phyloP scores from a whole-genome alignment of 2,329 filamentous ascomycete species.

The Geosmithia morbida region DNA sequence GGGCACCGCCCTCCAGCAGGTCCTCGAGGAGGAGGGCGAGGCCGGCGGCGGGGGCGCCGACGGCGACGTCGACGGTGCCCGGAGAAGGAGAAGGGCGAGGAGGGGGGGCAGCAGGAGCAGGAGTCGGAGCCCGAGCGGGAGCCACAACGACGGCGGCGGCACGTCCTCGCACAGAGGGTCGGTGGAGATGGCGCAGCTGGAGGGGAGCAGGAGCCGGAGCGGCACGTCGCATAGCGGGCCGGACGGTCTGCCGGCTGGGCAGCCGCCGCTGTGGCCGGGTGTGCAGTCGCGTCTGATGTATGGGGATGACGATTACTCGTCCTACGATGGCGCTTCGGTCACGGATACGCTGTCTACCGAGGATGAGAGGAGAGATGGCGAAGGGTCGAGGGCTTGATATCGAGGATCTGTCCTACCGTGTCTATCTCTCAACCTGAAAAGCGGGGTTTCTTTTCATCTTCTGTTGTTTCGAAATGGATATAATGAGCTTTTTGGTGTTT shows the following conservation, averaged over 20 bases:
- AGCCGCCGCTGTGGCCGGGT: conserved; percentile 28
- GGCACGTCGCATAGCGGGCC: conserved; percentile 6
- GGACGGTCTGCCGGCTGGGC: conserved; percentile 13
- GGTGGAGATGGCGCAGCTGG: conserved; percentile 3
- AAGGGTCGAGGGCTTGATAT: conserved; percentile 8
- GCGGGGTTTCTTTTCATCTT: neutral
- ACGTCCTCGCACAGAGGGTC: conserved; percentile 7
- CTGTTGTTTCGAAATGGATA: too few relatives aligned
- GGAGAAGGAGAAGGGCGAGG: neutral
- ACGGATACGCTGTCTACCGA: conserved; percentile 14
- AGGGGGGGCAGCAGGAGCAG: neutral
- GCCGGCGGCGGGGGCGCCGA: neutral
- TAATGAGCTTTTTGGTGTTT: too few relatives aligned
- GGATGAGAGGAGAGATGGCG: conserved; percentile 5
- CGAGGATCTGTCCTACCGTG: too few relatives aligned
- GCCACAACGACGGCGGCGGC: neutral
- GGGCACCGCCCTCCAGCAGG: conserved; percentile 38
- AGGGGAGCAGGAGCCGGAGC: conserved; percentile 10
- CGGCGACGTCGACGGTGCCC: neutral
- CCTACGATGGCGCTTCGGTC: conserved; percentile 12
- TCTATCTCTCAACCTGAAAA: neutral
- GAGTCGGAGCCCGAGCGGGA: neutral
- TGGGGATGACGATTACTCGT: conserved; percentile 17
- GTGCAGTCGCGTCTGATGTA: conserved; percentile 16
- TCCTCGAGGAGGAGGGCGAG: conserved; percentile 37